Evolutionary conservation across 306 rosid genomes (phyloP), one percentile per base, ranked within the genome.

Genomic region (Amphicarpaea edgeworthii): DNA sequence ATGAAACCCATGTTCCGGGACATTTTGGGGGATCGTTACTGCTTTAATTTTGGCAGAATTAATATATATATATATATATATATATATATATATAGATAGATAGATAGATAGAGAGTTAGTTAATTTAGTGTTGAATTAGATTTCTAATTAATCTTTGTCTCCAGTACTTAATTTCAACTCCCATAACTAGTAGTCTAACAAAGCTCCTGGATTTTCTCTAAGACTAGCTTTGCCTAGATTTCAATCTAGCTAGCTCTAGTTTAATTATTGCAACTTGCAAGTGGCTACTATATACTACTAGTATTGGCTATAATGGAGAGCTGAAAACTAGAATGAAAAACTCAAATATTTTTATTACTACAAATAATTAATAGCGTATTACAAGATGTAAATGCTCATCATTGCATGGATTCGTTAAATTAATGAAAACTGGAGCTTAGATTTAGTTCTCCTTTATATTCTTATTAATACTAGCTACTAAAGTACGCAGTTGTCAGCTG

Each of bases 61-160:
- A n/a, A n/a, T n/a, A n/a, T n/a, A n/a, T n/a, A n/a, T n/a, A n/a
- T n/a, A n/a, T n/a, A n/a, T n/a, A n/a, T n/a, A n/a, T n/a, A n/a
- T n/a, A n/a, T n/a, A n/a, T n/a, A n/a, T n/a, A n/a, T 55, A 47
- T 21, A 32, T 21, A 51, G 64, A 8, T 67, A 41, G 60, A 45
- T 28, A 28, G 32, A 28, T 28, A 28, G 32, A n/a, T n/a, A n/a
- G n/a, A n/a, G n/a, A n/a, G n/a, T n/a, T n/a, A n/a, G n/a, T n/a
- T n/a, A n/a, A n/a, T n/a, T n/a, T n/a, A n/a, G n/a, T n/a, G n/a
- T n/a, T n/a, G 73, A 72, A 63, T 60, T 21, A 26, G 20, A 60
- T 63, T 57, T 72, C 66, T 72, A 80, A 80, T 65, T 72, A 80
- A 80, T 65, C 79, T 73, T 80, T 79, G 83, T 73, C 79, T 30